Conservation (phyloP, 176 grass and related monocot species). For the Phragmites australis region DNA sequence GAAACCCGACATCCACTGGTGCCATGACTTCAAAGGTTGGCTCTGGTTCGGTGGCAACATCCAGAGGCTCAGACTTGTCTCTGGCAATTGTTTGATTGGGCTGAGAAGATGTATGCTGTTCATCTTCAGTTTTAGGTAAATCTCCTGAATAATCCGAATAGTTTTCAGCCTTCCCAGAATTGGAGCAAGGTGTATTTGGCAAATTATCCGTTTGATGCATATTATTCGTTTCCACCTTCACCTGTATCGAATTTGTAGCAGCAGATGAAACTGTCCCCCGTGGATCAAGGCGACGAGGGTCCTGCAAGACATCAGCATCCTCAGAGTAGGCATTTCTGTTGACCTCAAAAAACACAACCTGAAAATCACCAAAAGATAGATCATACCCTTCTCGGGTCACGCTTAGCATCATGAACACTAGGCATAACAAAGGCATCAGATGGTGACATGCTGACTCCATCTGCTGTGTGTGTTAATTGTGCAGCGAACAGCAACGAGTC, state of each 20-base stretch:
- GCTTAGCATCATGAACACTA: conserved; percentile 66
- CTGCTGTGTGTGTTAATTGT: conserved; percentile 37
- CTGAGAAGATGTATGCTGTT: conserved; percentile 29
- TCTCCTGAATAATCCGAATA: conserved; percentile 43
- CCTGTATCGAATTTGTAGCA: conserved; percentile 36
- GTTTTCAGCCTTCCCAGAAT: conserved; percentile 47
- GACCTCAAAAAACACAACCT: conserved; percentile 31
- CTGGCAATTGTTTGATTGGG: conserved; percentile 29
- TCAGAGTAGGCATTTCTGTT: conserved; percentile 40
- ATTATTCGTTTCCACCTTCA: conserved; percentile 47
- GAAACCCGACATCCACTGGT: conserved; percentile 19
- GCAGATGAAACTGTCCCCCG: conserved; percentile 57
- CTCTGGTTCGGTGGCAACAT: conserved; percentile 37
- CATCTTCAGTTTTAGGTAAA: conserved; percentile 40
- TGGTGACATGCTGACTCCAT: conserved; percentile 40
- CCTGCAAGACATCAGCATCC: conserved; percentile 58
- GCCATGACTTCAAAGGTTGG: conserved; percentile 35
- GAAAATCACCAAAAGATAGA: conserved; percentile 27
- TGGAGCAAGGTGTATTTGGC: conserved; percentile 40
- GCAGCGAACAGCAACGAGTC: conserved; percentile 19
- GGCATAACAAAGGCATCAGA: conserved; percentile 42
- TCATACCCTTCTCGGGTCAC: conserved; percentile 94
- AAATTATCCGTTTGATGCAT: conserved; percentile 43
- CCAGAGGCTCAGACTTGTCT: conserved; percentile 42
- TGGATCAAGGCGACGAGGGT: conserved; percentile 97